A percentile compares a stretch with the other conserved stretches of the same genome.
Conservation (phyloP, 148 eudicot species). For the Rheum nobile region DNA sequence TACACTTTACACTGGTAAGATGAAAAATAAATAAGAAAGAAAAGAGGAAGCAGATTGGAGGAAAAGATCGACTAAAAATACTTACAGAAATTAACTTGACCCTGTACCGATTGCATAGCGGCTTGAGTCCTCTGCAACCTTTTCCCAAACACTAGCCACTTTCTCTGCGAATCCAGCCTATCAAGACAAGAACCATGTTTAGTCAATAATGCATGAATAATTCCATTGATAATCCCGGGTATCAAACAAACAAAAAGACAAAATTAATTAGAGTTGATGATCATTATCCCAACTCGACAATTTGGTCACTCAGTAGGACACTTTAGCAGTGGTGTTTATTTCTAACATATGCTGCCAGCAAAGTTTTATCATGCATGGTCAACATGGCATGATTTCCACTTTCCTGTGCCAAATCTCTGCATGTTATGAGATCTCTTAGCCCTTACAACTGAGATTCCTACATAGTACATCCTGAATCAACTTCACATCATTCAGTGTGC, state of each 20-base stretch:
- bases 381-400: neutral
- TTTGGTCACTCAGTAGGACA: too few species aligned
- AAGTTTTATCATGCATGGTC: neutral
- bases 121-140: slow-evolving; percentile 80
- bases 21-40: neutral
- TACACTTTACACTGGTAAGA: slow-evolving; percentile 1
- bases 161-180: slow-evolving; percentile 98
- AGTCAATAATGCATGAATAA: neutral
- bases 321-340: too few species aligned
- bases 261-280: too few species aligned
- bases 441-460: too few species aligned
- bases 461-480: too few species aligned
- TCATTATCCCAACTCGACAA: too few species aligned
- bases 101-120: slow-evolving; percentile 22
- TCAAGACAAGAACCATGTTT: slow-evolving; percentile 7
- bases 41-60: neutral
- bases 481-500: too few species aligned
- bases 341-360: too few species aligned
- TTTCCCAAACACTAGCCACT: slow-evolving; percentile 80
- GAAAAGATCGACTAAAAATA: neutral
- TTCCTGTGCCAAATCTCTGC: too few species aligned
- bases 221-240: neutral
- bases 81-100: neutral
- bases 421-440: too few species aligned
- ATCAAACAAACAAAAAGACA: neutral